Conservation (phyloP, 2,329 filamentous ascomycete species). For the Aspergillus sp. region DNA sequence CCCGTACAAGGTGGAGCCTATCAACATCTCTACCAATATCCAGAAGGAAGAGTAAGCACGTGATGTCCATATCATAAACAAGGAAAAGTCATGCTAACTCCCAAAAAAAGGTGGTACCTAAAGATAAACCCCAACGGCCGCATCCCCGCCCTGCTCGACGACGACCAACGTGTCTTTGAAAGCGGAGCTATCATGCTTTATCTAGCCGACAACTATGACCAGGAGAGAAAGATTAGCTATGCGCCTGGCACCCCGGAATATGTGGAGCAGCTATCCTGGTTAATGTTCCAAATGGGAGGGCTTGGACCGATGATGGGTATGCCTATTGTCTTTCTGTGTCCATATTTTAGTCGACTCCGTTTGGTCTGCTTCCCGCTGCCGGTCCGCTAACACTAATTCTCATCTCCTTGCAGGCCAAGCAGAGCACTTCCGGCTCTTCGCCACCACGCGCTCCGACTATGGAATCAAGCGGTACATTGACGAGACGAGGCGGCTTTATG, state of each 20-base stretch:
- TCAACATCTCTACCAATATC: conserved; percentile 49
- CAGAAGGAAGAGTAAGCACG: conserved; percentile 46
- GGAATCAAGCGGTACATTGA: conserved; percentile 53
- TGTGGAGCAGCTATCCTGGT: conserved; percentile 51
- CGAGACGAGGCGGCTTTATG: conserved; percentile 54
- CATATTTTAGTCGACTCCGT: neutral
- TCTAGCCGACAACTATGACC: conserved; percentile 50
- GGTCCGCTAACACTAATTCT: neutral
- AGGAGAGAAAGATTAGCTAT: conserved; percentile 48
- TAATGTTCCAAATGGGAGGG: conserved; percentile 52
- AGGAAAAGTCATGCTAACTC: neutral
- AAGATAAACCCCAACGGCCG: conserved; percentile 56
- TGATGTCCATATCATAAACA: conserved; percentile 9
- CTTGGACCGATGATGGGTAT: conserved; percentile 48
- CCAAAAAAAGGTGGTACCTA: conserved; percentile 43
- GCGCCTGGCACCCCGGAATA: conserved; percentile 48
- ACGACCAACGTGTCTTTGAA: conserved; percentile 48
- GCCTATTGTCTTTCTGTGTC: neutral
- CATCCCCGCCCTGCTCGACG: conserved; percentile 52
- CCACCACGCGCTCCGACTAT: conserved; percentile 48
- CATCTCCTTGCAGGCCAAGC: conserved; percentile 45
- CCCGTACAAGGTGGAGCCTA: conserved; percentile 38
- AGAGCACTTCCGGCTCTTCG: conserved; percentile 54
- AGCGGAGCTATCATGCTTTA: conserved; percentile 53
- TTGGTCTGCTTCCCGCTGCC: neutral